phyloP scores from a whole-genome alignment of 139 green algal species.

The Picocystis salinarum region DNA sequence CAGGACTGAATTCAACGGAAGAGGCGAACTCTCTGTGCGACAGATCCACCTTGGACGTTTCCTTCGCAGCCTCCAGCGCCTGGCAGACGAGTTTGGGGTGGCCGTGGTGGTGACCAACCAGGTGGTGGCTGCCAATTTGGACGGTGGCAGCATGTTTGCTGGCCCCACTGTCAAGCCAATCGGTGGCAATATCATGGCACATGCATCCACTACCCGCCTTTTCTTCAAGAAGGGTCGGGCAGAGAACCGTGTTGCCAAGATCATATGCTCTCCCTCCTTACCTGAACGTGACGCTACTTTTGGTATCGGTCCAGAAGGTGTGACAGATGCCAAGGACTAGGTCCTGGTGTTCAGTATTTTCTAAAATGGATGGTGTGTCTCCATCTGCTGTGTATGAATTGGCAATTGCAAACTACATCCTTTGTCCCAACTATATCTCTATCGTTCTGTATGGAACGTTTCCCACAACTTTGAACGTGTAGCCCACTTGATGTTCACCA shows the following conservation, averaged over 20 bases:
- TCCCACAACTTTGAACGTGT: too few species aligned
- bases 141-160: conserved; percentile 76
- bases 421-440: too few species aligned
- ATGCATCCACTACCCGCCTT: conserved; percentile 92
- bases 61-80: conserved; percentile 56
- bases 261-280: conserved; percentile 73
- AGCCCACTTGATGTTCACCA: too few species aligned
- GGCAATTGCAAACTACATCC: too few species aligned
- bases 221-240: conserved; percentile 73
- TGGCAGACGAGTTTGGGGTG: conserved; percentile 91
- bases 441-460: too few species aligned
- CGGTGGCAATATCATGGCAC: conserved; percentile 99
- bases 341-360: neutral
- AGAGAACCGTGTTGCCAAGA: conserved; percentile 65
- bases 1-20: conserved; percentile 61
- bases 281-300: conserved; percentile 87
- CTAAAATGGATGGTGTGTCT: too few species aligned
- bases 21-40: conserved; percentile 67
- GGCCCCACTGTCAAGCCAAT: conserved; percentile 86
- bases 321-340: conserved; percentile 74
- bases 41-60: conserved; percentile 78
- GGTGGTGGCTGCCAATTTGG: conserved; percentile 79
- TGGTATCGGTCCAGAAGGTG: conserved; percentile 52
- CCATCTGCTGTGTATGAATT: too few species aligned
- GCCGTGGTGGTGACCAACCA: conserved; percentile 95